Base-by-base conservation (phyloP, 2,329 filamentous ascomycete species). In the Chaetomiaceae sp. region DNA sequence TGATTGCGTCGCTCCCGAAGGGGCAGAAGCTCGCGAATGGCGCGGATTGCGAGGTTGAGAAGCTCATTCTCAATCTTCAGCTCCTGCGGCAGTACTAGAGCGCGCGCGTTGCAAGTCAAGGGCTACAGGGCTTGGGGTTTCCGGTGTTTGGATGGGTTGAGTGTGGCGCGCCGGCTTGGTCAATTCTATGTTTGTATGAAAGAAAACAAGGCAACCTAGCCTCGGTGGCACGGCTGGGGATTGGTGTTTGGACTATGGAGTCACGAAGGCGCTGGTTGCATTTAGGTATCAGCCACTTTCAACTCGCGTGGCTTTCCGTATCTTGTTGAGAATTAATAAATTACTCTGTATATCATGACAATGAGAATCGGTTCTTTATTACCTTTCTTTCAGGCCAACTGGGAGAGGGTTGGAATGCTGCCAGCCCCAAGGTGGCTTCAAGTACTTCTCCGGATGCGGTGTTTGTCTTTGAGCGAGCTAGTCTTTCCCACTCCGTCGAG, bases 31-130 rank as follows among this genome's bases (percentile, higher is more conserved):
- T 78, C 34, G 72, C 76, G 0, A 77, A 77, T 23, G 84, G 81
- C 0, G 75, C 83, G 9, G 81, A 85, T 57, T 80, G 86, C 33
- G 89, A 94, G 66, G 74, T 91, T 58, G 91, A 96, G 72, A 87
- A 86, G 62, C 78, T 91, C 53, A 89, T 83, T 1, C 76, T 94
- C 25, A 88, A 88, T 70, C 80, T 87, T 56, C 87, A 94, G 69
- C 71, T 95, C 34, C 37, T 29, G 15, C 34, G 49, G 19, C 12
- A 36, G 27, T 42, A 46, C 15, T 44, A 19, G 44, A 20, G 34
- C 8, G n/a, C n/a, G n/a, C n/a, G n/a, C n/a, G n/a, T 15, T 9
- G 23, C 9, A 5, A 14, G 15, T 11, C 25, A 27, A 11, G 8
- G 17, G 33, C 33, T 27, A 14, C 7, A 19, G 34, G 14, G 25